A percentile compares a stretch with the other conserved stretches of the same genome.
phyloP scores from a whole-genome alignment of 345 rosid species.

The Gossypium ekmanianum region DNA sequence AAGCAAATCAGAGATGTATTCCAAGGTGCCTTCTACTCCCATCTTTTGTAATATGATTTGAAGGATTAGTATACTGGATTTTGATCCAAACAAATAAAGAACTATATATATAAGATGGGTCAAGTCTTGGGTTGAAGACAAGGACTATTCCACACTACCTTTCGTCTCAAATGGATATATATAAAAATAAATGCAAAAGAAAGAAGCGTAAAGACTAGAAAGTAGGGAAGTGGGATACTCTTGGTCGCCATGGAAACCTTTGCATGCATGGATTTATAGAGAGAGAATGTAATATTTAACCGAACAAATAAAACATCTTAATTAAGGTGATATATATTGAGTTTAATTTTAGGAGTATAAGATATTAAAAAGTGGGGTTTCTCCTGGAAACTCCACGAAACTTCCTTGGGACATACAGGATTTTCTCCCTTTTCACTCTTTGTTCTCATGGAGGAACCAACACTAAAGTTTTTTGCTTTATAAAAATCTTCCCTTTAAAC shows the following conservation, averaged over 20 bases:
- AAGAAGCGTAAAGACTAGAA: conserved; percentile 16
- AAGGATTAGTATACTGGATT: background rate
- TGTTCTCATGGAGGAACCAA: background rate
- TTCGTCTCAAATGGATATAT: background rate
- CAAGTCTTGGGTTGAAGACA: conserved; percentile 2
- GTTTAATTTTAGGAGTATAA: background rate
- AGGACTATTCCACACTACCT: background rate
- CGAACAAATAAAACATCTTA: background rate
- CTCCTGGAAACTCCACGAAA: conserved; percentile 20
- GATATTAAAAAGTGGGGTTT: conserved; percentile 9
- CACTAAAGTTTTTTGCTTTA: background rate
- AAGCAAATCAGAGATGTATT: conserved; percentile 56
- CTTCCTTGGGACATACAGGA: conserved; percentile 16
- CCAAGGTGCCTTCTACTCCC: conserved; percentile 73
- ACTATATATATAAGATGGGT: background rate
- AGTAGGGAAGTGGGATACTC: conserved; percentile 5
- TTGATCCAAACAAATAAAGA: background rate
- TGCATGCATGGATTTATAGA: conserved; percentile 18
- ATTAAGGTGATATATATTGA: background rate
- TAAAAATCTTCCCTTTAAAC: background rate
- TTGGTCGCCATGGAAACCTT: conserved; percentile 3
- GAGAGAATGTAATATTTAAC: background rate
- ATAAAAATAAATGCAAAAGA: conserved; percentile 4
- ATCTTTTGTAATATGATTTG: conserved; percentile 26
- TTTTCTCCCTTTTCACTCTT: background rate